These are phyloP conservation scores for Verticillium klebahnii DNA, from an alignment of 2,329 filamentous ascomycete genomes.

Conservation along the genomic window DNA sequence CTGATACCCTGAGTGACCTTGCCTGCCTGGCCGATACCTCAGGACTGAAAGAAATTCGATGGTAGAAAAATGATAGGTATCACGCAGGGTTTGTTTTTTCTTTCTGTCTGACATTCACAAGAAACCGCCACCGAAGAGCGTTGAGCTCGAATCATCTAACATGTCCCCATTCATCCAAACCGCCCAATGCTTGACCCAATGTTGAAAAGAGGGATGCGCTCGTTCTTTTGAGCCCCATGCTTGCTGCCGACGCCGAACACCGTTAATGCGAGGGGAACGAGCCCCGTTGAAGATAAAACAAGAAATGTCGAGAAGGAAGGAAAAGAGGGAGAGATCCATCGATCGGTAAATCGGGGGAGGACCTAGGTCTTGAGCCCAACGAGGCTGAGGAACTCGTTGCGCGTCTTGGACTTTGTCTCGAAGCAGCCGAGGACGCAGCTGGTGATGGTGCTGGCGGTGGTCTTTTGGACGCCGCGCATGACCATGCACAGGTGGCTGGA, in stretches of 20 bases:
- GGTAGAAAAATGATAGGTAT: neutral
- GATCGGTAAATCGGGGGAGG: no score
- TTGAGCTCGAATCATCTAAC: conserved; percentile 13
- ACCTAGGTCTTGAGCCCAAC: conserved; percentile 44
- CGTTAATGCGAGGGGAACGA: neutral
- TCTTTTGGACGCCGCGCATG: conserved; percentile 97
- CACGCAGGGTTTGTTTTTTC: neutral
- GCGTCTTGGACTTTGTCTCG: conserved; percentile 84
- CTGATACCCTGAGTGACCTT: neutral
- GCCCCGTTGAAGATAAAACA: neutral
- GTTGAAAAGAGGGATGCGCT: conserved; percentile 14
- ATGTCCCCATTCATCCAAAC: conserved; percentile 5
- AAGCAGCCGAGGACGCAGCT: conserved; percentile 98
- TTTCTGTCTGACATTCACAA: neutral
- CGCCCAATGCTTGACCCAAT: conserved; percentile 14
- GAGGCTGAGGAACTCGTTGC: conserved; percentile 91
- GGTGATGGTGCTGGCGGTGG: conserved; percentile 79
- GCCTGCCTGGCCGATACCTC: neutral
- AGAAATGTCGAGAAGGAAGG: conserved; percentile 9
- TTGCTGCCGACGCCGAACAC: neutral
- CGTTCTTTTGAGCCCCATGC: conserved; percentile 6
- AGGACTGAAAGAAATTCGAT: conserved; percentile 1
- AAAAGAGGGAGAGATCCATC: no score
- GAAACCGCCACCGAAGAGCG: conserved; percentile 8
- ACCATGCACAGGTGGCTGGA: conserved; percentile 97